Evolutionary conservation across 73 alveolate species (phyloP).

Genomic region (Effrenium voratum): DNA sequence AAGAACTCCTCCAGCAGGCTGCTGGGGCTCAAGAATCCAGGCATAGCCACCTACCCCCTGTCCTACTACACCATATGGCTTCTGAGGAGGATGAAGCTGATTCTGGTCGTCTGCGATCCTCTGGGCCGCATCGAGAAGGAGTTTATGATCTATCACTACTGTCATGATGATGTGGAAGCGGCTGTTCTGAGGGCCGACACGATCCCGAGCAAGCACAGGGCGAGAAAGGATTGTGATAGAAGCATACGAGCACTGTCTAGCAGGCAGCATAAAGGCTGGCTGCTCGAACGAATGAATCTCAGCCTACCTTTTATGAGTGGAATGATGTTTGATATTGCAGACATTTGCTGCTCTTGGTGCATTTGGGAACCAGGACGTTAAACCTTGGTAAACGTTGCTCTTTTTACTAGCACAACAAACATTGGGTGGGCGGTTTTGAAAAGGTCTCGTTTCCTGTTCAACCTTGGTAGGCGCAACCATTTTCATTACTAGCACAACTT

Average conservation of each 20-base stretch:
- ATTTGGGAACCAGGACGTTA: too few species aligned
- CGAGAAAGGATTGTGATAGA: background rate
- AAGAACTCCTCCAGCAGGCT: background rate
- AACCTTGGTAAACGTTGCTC: too few species aligned
- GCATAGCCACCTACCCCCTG: conserved; percentile 16
- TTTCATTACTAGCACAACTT: too few species aligned
- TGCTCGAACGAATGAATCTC: background rate
- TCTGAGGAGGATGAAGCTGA: background rate
- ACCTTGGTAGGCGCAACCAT: too few species aligned
- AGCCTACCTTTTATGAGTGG: too few species aligned
- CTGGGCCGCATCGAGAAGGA: conserved; percentile 31
- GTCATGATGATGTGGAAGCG: background rate
- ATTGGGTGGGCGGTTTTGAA: too few species aligned
- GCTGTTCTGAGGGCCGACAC: background rate
- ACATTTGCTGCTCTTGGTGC: too few species aligned
- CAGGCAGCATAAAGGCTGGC: background rate
- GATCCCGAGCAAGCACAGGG: background rate
- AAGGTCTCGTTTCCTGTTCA: too few species aligned
- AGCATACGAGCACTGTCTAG: background rate
- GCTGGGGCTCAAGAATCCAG: conserved; percentile 57
- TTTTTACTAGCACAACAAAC: too few species aligned
- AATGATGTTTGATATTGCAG: too few species aligned
- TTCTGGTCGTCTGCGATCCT: conserved; percentile 34
- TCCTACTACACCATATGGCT: conserved; percentile 42
- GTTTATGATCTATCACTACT: conserved; percentile 31